Evolutionary conservation across 2,329 filamentous ascomycete species (phyloP).

Genomic region (Herpotrichia juniperi): DNA sequence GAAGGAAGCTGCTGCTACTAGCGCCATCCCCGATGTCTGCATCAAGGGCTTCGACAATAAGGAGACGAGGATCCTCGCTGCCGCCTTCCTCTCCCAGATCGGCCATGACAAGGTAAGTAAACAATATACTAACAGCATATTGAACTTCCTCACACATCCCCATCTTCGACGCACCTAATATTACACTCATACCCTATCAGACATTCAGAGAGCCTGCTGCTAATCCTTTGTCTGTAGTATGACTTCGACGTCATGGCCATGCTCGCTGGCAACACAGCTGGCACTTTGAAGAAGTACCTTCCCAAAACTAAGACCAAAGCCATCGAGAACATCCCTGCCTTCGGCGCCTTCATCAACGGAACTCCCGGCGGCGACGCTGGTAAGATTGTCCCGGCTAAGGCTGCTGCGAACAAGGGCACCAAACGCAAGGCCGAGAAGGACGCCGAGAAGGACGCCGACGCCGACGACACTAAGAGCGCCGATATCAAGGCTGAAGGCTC

Average conservation of each 20-base stretch:
- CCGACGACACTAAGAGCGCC: neutral
- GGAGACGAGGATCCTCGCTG: slow-evolving; percentile 37
- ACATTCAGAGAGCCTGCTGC: neutral
- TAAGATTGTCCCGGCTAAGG: slow-evolving; percentile 5
- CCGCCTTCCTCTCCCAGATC: slow-evolving; percentile 33
- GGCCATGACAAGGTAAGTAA: slow-evolving; percentile 34
- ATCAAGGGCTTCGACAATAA: slow-evolving; percentile 28
- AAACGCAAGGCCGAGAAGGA: slow-evolving; percentile 22
- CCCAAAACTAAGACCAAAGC: slow-evolving; percentile 40
- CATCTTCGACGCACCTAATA: too few species aligned
- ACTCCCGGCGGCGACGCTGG: slow-evolving; percentile 4
- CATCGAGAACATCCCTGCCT: slow-evolving; percentile 27
- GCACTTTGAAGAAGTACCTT: slow-evolving; percentile 42
- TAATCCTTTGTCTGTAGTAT: slow-evolving; percentile 20
- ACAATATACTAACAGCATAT: neutral
- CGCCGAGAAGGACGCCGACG: neutral
- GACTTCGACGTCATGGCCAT: slow-evolving; percentile 36
- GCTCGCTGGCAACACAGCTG: slow-evolving; percentile 35
- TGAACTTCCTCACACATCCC: neutral
- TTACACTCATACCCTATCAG: neutral
- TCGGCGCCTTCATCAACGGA: slow-evolving; percentile 28
- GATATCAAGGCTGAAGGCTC: slow-evolving; percentile 3
- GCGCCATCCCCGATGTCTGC: neutral
- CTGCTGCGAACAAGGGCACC: slow-evolving; percentile 12
- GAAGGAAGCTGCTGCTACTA: slow-evolving; percentile 16